Evolutionary conservation across 768 basidiomycete genomes (phyloP).

Genomic region (Leucosporidium scottii): DNA sequence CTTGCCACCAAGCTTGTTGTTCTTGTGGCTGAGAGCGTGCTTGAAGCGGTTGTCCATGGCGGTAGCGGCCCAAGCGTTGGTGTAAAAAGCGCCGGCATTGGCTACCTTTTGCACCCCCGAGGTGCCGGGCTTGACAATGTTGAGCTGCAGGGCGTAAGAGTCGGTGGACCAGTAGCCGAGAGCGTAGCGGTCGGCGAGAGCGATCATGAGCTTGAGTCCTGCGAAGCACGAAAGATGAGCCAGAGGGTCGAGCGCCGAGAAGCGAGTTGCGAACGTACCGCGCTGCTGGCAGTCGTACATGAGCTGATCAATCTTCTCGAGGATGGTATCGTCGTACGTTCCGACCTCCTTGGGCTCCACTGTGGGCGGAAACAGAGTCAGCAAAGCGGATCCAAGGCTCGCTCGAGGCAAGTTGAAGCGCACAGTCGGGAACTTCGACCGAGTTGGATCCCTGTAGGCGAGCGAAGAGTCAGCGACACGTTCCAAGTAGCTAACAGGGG

Average conservation of each 20-base stretch:
- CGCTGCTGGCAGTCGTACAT: conserved; percentile 35
- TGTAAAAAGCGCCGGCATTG: conserved; percentile 36
- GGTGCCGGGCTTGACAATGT: conserved; percentile 23
- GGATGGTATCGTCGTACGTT: conserved; percentile 39
- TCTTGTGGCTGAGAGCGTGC: conserved; percentile 35
- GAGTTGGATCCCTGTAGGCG: background rate
- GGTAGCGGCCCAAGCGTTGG: conserved; percentile 15
- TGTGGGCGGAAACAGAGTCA: background rate
- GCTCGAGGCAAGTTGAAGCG: too few species aligned
- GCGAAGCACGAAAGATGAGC: background rate
- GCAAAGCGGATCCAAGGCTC: background rate
- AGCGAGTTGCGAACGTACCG: background rate
- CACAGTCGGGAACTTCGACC: background rate
- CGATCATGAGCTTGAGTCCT: conserved; percentile 38
- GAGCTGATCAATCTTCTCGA: conserved; percentile 37
- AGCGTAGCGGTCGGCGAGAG: conserved; percentile 38
- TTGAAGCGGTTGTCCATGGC: conserved; percentile 34
- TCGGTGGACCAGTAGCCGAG: conserved; percentile 40
- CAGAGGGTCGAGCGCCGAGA: background rate
- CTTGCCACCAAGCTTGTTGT: conserved; percentile 29
- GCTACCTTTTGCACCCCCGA: conserved; percentile 32
- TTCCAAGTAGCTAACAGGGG: background rate
- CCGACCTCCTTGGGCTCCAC: conserved; percentile 35
- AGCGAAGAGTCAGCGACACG: background rate
- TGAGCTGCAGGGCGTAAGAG: conserved; percentile 35